Base-by-base conservation (phyloP, 148 eudicot genomes). In the Diospyros lotus region DNA sequence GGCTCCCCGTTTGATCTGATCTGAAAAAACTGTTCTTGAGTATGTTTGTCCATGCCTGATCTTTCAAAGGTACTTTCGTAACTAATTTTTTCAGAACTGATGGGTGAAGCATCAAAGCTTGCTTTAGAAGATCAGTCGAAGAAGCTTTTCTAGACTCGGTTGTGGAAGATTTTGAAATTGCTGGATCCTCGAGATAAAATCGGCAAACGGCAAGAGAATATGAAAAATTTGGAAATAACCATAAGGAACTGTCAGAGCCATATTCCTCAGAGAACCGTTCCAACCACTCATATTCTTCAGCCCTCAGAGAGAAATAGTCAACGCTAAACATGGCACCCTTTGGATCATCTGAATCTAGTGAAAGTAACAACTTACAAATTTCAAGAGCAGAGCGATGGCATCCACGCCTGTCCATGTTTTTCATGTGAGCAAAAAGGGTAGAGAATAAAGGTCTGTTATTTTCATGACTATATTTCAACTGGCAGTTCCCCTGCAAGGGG, bases 31-130 rank as follows among this genome's bases (percentile, higher is more conserved):
- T 73, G 75, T 84, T 75, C 78, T 82, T 84, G 39, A 86, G 75
- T 68, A 95, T 80, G 39, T 73, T 81, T 48, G 83, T 70, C 94
- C 90, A 95, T 1, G 80, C 85, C 67, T 87, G 92, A 54, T 95
- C 99, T 80, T 95, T 92, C 59, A 95, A 52, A 45, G 99, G 99
- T 63, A 90, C 97, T 80, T 95, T 95, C 5, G n/a, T 87, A 71
- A 88, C 94, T 72, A 95, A 81, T 77, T 86, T 92, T 76, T 78
- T 87, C 48, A 92, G 81, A 9, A 92, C 94, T 7, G 96, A 75
- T 51, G 99, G 99, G 63, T 95, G 97, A 82, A 95, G 96, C 94
- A 95, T 86, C 82, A 95, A 83, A 66, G 99, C 99, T 80, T 95
- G 99, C 78, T 87, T 92, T 92, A 95, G 86, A 51, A 95, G 89